Percentiles rank a stretch among this genome's conserved stretches.
phyloP scores from a whole-genome alignment of 1,284 basidiomycete species.

The Malassezia slooffiae region DNA sequence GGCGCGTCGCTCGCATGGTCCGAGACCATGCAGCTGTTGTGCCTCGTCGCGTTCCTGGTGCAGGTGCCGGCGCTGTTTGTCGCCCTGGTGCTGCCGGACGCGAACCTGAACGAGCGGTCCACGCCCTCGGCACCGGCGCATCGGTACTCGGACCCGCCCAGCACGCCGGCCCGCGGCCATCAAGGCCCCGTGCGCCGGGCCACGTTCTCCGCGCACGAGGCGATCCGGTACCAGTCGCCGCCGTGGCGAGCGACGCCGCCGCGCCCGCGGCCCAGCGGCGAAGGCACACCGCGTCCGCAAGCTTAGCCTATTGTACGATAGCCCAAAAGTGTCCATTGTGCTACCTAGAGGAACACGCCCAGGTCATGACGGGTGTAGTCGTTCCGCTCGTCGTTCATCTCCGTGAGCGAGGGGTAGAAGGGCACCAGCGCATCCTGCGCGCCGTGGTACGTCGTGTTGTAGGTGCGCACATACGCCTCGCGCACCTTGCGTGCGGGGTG shows the following conservation, averaged over 20 bases:
- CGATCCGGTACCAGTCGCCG: no score
- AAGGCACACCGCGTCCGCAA: no score
- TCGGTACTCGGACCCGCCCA: no score
- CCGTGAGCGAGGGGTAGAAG: slow-evolving; percentile 61
- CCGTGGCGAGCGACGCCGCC: no score
- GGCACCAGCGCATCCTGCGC: slow-evolving; percentile 80
- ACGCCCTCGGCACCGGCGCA: no score
- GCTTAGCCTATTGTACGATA: no score
- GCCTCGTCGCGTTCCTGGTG: slow-evolving; percentile 30
- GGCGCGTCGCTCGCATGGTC: slow-evolving; percentile 46
- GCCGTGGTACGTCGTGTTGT: slow-evolving; percentile 60
- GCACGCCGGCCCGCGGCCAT: no score
- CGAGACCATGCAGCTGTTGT: slow-evolving; percentile 35
- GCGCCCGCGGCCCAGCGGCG: no score
- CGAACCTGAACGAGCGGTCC: slow-evolving; percentile 18
- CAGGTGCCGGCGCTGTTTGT: slow-evolving; percentile 36
- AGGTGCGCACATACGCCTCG: slow-evolving; percentile 75
- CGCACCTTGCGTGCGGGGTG: slow-evolving; percentile 83
- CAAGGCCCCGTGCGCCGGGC: no score
- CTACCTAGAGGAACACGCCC: slow-evolving; percentile 12
- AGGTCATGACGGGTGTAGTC: slow-evolving; percentile 40
- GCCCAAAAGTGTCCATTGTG: no score
- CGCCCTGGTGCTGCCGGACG: slow-evolving; percentile 30
- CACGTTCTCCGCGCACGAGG: no score
- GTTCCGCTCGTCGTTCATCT: slow-evolving; percentile 35